These are phyloP conservation scores for Starmerella stigmatis DNA, from an alignment of 805 yeast genomes.

Conservation along the genomic window DNA sequence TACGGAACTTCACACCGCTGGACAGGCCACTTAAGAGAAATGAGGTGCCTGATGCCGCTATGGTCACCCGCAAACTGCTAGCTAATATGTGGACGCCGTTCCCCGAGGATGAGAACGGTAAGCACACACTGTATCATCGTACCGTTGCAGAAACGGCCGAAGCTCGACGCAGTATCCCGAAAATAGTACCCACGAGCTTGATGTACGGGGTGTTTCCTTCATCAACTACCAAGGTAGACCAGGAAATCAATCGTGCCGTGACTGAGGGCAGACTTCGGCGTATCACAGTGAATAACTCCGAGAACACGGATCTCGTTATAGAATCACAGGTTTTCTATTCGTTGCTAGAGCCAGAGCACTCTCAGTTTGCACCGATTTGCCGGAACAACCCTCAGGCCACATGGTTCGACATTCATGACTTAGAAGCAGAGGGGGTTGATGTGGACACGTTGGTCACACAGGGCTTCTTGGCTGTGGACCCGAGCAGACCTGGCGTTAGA, in stretches of 20 bases:
- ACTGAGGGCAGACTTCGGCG: slow-evolving; percentile 25
- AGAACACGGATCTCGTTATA: slow-evolving; percentile 29
- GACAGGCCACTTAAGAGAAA: slow-evolving; percentile 15
- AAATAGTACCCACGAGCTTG: slow-evolving; percentile 29
- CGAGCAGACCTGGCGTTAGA: slow-evolving; percentile 29
- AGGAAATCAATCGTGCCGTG: slow-evolving; percentile 25
- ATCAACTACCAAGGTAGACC: slow-evolving; percentile 32
- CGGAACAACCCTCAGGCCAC: slow-evolving; percentile 25
- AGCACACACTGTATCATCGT: slow-evolving; percentile 19
- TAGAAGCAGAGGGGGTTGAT: slow-evolving; percentile 21
- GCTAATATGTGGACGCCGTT: slow-evolving; percentile 27
- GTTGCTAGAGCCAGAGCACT: slow-evolving; percentile 6
- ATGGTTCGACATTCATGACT: slow-evolving; percentile 24
- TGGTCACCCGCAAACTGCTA: slow-evolving; percentile 24
- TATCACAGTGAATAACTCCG: slow-evolving; percentile 27
- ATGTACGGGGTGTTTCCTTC: slow-evolving; percentile 31
- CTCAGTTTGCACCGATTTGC: slow-evolving; percentile 24
- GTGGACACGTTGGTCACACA: slow-evolving; percentile 19
- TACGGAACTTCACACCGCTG: slow-evolving; percentile 16
- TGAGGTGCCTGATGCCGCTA: slow-evolving; percentile 21
- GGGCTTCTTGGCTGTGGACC: slow-evolving; percentile 32
- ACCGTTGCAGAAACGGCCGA: slow-evolving; percentile 24
- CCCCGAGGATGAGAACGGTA: slow-evolving; percentile 27
- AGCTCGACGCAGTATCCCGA: slow-evolving; percentile 28
- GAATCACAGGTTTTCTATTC: slow-evolving; percentile 22